Conservation (phyloP, 805 yeast species). For the Kodamaea restingae region DNA sequence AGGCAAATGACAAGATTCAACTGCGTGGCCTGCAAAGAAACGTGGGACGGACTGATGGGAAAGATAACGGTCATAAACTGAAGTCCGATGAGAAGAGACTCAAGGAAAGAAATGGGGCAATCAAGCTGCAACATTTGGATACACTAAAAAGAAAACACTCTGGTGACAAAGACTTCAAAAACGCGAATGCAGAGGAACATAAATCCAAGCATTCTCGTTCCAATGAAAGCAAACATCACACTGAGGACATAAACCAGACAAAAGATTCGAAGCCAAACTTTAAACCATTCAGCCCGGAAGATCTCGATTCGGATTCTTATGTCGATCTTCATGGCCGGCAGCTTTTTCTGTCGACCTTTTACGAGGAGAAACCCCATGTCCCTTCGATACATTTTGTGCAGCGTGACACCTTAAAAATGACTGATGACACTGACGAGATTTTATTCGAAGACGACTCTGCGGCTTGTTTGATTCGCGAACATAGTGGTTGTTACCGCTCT, state of each 20-base stretch:
- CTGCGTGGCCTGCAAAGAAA: no score
- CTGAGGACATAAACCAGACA: not conserved
- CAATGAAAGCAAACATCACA: conserved; percentile 8
- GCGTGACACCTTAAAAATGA: conserved; percentile 12
- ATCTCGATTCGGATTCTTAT: conserved; percentile 29
- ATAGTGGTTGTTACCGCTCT: conserved; percentile 28
- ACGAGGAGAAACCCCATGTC: conserved; percentile 14
- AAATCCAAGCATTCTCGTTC: no score
- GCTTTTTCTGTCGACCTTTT: conserved; percentile 17
- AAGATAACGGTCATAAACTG: no score
- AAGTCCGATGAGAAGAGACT: no score
- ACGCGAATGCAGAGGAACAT: no score
- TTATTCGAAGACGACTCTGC: conserved; percentile 29
- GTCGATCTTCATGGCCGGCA: conserved; percentile 17
- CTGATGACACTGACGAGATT: conserved; percentile 15
- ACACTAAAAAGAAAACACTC: no score
- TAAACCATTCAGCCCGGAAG: conserved; percentile 35
- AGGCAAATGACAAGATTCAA: no score
- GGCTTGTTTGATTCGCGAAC: conserved; percentile 25
- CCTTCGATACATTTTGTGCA: conserved; percentile 19
- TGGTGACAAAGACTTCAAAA: no score
- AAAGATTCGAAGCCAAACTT: conserved; percentile 8
- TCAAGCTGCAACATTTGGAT: no score
- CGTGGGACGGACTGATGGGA: no score
- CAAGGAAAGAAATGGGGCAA: no score